Evolutionary conservation across 2,329 filamentous ascomycete species (phyloP), one percentile per base, ranked within the genome.

Genomic region (Torrubiella hemipterigena): DNA sequence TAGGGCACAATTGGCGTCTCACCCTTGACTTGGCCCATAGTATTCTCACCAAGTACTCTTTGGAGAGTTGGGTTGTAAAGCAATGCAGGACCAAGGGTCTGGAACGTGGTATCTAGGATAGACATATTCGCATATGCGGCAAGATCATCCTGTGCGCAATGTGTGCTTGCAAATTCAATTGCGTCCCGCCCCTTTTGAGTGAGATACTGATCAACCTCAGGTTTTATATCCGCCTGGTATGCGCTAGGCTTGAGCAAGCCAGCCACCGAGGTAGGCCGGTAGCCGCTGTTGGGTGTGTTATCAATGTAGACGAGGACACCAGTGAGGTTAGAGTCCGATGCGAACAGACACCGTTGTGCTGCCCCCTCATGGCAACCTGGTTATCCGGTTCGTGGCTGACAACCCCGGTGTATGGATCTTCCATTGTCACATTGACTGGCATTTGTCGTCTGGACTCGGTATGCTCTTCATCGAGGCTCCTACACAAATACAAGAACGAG

Each of bases 371-470:
- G 65, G 67, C 1, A 59, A 67, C 46, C 52, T 65, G n/a, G 56
- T 71, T 16, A 47, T 76, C 7, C 53, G 55, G 13, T 54, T 56
- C 34, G 42, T 47, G 9, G 57, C 61, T 6, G 56, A 65, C 38
- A 66, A 65, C 37, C 56, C 62, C 2, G 63, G 62, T 0, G 42
- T 61, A 5, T 63, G 58, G 56, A 42, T 59, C 21, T 63, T 56
- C 38, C 51, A 55, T 38, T 56, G 50, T 46, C 69, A 73, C 42
- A 62, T 73, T 29, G 65, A 66, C 31, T 74, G 64, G 63, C 65
- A 69, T 41, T 41, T 65, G 31, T 44, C 51, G 5, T 53, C 53
- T n/a, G 64, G 64, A 20, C 50, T 67, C 14, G 49, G 49, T 1
- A 54, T 59, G 31, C 49, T 53, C 7, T 44, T 44, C 28, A 38